A percentile compares a stretch with the other conserved stretches of the same genome.
phyloP scores from a whole-genome alignment of 371 early-diverging fungal species.

The Circinella minor region DNA sequence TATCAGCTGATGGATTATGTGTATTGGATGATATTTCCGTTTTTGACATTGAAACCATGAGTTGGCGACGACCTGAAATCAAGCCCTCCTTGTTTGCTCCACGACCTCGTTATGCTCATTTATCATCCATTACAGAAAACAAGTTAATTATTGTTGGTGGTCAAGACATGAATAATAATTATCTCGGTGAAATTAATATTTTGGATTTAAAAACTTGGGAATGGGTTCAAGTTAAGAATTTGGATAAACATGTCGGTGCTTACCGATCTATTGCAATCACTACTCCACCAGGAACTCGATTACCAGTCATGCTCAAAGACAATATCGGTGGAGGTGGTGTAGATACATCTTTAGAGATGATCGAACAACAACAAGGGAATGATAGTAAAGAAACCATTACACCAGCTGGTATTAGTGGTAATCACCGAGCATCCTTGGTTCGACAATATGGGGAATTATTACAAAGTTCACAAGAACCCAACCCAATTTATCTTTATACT shows the following conservation, averaged over 20 bases:
- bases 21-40: conserved; percentile 74
- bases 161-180: conserved; percentile 76
- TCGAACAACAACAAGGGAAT: neutral
- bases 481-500: conserved; percentile 70
- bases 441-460: conserved; percentile 17
- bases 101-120: conserved; percentile 79
- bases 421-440: conserved; percentile 16
- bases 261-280: conserved; percentile 76
- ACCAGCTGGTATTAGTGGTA: neutral
- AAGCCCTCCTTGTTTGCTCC: conserved; percentile 59
- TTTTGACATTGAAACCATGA: conserved; percentile 63
- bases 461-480: conserved; percentile 18
- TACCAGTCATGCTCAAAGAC: conserved; percentile 27
- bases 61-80: conserved; percentile 63
- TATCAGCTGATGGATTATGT: conserved; percentile 40
- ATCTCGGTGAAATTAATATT: conserved; percentile 78
- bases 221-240: conserved; percentile 67
- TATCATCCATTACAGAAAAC: conserved; percentile 59
- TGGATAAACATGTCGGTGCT: conserved; percentile 72
- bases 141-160: conserved; percentile 78
- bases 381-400: neutral
- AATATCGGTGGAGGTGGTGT: neutral
- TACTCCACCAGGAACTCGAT: conserved; percentile 31
- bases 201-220: conserved; percentile 66
- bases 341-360: neutral